Evolutionary conservation across 2,329 filamentous ascomycete species (phyloP).

Genomic region (Nothophoma quercina): DNA sequence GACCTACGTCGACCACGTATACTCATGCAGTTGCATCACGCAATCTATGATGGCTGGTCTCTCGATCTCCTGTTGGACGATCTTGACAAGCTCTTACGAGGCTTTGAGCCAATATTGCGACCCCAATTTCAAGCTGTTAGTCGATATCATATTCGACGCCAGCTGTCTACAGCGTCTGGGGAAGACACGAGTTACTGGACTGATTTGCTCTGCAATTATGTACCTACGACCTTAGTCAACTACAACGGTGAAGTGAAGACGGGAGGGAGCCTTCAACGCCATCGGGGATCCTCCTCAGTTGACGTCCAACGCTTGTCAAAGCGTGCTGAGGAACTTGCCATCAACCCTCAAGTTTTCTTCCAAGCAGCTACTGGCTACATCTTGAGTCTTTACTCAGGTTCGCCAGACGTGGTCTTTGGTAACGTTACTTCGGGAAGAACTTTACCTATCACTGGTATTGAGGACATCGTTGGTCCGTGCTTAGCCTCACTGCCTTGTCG

Average conservation of each 20-base stretch:
- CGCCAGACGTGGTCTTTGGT: slow-evolving; percentile 74
- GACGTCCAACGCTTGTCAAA: slow-evolving; percentile 19
- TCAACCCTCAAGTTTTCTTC: slow-evolving; percentile 75
- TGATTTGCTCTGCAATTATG: slow-evolving; percentile 66
- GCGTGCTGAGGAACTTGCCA: slow-evolving; percentile 44
- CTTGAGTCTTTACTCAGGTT: slow-evolving; percentile 69
- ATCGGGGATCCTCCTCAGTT: slow-evolving; percentile 34
- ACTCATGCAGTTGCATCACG: slow-evolving; percentile 75
- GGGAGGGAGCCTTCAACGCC: slow-evolving; percentile 5
- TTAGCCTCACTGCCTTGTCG: slow-evolving; percentile 78
- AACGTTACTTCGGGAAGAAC: slow-evolving; percentile 84
- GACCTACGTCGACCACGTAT: slow-evolving; percentile 19
- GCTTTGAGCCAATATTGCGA: slow-evolving; percentile 46
- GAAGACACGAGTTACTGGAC: slow-evolving; percentile 69
- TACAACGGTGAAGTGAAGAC: slow-evolving; percentile 55
- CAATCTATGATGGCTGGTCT: slow-evolving; percentile 94
- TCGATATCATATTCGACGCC: slow-evolving; percentile 45
- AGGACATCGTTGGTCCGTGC: slow-evolving; percentile 80
- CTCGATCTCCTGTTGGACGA: slow-evolving; percentile 77
- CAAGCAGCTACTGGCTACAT: slow-evolving; percentile 75
- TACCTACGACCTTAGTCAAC: slow-evolving; percentile 65
- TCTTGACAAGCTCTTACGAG: slow-evolving; percentile 61
- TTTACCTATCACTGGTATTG: slow-evolving; percentile 72
- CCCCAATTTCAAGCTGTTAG: slow-evolving; percentile 70
- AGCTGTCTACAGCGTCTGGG: neutral